phyloP scores from a whole-genome alignment of 176 grass and related monocot genomes.

The sorghum (Sorghum bicolor) region Sorghum_bicolor_NCBIv3 NC_012872.2:60422501-60423000 shows the following conservation, averaged over 20 bases:
- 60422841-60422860: background rate
- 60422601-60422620: too few species aligned
- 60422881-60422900: background rate
- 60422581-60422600: background rate
- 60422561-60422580: background rate
- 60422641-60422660: background rate
- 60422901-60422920: background rate
- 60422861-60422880: background rate
- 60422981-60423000: background rate
- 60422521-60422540: too few species aligned
- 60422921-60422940: background rate
- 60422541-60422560: background rate
- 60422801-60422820: background rate
- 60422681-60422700: background rate
- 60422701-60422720: background rate
- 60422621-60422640: background rate
- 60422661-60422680: background rate
- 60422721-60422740: background rate
- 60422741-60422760: background rate
- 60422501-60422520: background rate
- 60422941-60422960: background rate
- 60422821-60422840: background rate
- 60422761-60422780: background rate
- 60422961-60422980: background rate
- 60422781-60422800: background rate